Conservation (phyloP, 176 grass and related monocot species). For the Calamus simplicifolius region DNA sequence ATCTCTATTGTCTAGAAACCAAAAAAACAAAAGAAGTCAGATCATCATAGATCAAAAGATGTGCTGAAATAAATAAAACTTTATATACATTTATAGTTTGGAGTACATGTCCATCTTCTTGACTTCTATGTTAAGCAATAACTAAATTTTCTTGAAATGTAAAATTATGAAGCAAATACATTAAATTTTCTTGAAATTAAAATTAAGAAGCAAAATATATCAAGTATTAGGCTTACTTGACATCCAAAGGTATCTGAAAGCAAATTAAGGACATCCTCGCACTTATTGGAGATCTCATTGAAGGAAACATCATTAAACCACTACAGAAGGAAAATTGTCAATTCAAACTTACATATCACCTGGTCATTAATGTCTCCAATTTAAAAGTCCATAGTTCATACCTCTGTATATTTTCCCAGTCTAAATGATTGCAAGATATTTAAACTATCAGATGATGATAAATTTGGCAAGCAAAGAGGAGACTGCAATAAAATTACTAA, state of each 20-base stretch:
- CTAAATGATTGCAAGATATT: conserved; percentile 61
- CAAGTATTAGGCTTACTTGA: conserved; percentile 39
- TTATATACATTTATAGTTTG: too few relatives aligned
- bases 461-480: conserved; percentile 69
- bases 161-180: not conserved
- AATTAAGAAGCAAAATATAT: not conserved
- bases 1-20: conserved; percentile 83
- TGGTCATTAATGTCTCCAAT: conserved; percentile 8
- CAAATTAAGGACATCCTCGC: conserved; percentile 76
- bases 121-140: too few relatives aligned
- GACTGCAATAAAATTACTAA: conserved; percentile 33
- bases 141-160: too few relatives aligned
- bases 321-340: conserved; percentile 35
- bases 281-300: conserved; percentile 70
- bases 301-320: conserved; percentile 98
- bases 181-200: not conserved
- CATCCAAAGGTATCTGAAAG: conserved; percentile 58
- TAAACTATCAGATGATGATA: conserved; percentile 49
- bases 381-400: conserved; percentile 17
- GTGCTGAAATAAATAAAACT: too few relatives aligned
- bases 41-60: not conserved
- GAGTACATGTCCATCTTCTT: too few relatives aligned
- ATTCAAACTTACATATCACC: conserved; percentile 13
- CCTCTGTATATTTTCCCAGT: conserved; percentile 93
- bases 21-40: conserved; percentile 1